Conservation (phyloP, 768 basidiomycete species). For the Leccinum rimulosum region DNA sequence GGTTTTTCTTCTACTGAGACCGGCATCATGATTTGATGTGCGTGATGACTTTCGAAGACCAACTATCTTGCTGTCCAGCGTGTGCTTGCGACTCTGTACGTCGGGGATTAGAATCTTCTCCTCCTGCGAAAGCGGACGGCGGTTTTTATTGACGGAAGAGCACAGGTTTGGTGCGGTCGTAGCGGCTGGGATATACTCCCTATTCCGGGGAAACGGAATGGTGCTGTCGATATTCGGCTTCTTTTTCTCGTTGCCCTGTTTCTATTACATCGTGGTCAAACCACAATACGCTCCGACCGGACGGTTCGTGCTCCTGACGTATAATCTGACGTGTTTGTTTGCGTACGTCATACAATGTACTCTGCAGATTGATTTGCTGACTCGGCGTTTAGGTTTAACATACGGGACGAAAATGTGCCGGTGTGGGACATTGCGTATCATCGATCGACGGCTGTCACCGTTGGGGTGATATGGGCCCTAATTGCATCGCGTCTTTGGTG, state of each 20-base stretch:
- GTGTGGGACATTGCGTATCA: constrained; percentile 71
- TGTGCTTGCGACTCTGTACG: constrained; percentile 80
- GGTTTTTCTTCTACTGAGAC: constrained; percentile 21
- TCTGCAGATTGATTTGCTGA: background rate
- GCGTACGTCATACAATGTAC: constrained; percentile 40
- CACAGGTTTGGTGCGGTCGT: constrained; percentile 73
- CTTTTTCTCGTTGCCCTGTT: constrained; percentile 90
- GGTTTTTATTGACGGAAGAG: constrained; percentile 6
- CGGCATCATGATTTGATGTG: constrained; percentile 7
- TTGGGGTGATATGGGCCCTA: constrained; percentile 87
- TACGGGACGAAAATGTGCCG: constrained; percentile 59
- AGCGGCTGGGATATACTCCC: constrained; percentile 67
- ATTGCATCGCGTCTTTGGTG: constrained; percentile 91
- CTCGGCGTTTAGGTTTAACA: constrained; percentile 62
- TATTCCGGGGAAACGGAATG: constrained; percentile 74
- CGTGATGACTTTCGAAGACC: constrained; percentile 48
- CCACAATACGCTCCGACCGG: constrained; percentile 75
- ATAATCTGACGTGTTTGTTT: constrained; percentile 82
- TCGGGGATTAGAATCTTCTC: background rate
- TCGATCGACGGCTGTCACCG: constrained; percentile 76
- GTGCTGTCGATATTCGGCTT: constrained; percentile 83
- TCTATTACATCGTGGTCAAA: constrained; percentile 80
- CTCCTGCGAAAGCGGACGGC: constrained; percentile 1
- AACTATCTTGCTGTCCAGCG: constrained; percentile 85
- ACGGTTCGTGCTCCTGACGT: constrained; percentile 80